phyloP scores from a whole-genome alignment of 2,329 filamentous ascomycete species.

The Stromatinia cepivora region DNA sequence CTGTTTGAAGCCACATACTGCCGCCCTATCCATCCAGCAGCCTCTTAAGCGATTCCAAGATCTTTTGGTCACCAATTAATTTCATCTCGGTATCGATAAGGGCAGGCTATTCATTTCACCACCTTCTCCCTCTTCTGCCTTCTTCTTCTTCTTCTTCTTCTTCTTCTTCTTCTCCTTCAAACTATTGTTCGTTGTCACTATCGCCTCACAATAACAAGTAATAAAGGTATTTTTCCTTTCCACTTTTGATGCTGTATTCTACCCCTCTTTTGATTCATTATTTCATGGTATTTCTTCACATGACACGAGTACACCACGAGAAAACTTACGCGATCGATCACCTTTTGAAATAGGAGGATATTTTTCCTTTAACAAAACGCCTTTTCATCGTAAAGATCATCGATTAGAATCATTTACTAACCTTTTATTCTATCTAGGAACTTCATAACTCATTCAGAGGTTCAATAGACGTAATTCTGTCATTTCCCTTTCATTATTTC shows the following conservation, averaged over 20 bases:
- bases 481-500: constrained; percentile 15
- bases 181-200: background rate
- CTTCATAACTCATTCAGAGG: background rate
- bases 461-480: background rate
- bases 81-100: constrained; percentile 18
- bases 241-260: background rate
- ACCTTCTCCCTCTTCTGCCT: background rate
- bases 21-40: constrained; percentile 13
- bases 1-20: background rate
- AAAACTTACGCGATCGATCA: constrained; percentile 18
- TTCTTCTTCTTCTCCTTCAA: background rate
- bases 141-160: background rate
- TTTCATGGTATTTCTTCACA: constrained; percentile 5
- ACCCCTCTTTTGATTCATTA: constrained; percentile 1
- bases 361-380: background rate
- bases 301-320: constrained; percentile 17
- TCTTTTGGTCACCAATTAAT: constrained; percentile 7
- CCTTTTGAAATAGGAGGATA: constrained; percentile 18
- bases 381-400: background rate
- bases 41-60: constrained; percentile 8
- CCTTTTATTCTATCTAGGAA: background rate
- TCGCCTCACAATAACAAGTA: background rate
- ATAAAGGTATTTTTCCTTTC: constrained; percentile 2
- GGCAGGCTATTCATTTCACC: background rate
- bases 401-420: background rate